phyloP scores from a whole-genome alignment of 1,284 basidiomycete species.

The Irpex sp. region DNA sequence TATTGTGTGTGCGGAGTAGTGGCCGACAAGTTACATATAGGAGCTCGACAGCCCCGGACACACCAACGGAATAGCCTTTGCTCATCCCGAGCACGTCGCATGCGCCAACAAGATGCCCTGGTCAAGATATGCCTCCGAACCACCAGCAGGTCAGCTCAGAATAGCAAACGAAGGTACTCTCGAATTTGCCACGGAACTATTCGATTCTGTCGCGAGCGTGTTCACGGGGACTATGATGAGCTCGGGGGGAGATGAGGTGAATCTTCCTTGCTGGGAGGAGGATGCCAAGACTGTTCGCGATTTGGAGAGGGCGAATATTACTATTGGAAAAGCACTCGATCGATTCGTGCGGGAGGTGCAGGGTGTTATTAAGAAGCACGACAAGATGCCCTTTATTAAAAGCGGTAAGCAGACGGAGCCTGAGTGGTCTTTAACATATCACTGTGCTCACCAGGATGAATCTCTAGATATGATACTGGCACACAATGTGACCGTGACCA shows the following conservation, averaged over 20 bases:
- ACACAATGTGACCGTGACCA: slow-evolving; percentile 55
- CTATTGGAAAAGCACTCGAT: slow-evolving; percentile 51
- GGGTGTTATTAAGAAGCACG: slow-evolving; percentile 32
- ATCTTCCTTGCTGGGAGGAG: slow-evolving; percentile 60
- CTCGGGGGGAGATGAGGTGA: slow-evolving; percentile 82
- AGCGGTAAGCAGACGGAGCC: slow-evolving; percentile 37
- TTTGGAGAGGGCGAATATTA: slow-evolving; percentile 26
- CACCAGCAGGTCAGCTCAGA: slow-evolving; percentile 77
- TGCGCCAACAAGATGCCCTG: slow-evolving; percentile 63
- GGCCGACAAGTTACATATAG: slow-evolving; percentile 4
- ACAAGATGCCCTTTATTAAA: slow-evolving; percentile 64
- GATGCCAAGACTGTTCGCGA: slow-evolving; percentile 48
- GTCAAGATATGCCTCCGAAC: slow-evolving; percentile 59
- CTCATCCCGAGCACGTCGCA: slow-evolving; percentile 70
- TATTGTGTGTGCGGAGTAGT: neutral
- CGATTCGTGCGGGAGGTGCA: slow-evolving; percentile 56
- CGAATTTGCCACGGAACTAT: slow-evolving; percentile 40
- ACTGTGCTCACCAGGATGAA: neutral
- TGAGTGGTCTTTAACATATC: neutral
- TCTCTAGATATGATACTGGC: slow-evolving; percentile 61
- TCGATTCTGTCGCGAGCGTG: slow-evolving; percentile 34
- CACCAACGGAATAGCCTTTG: slow-evolving; percentile 58
- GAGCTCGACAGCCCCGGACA: slow-evolving; percentile 76
- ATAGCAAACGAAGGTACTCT: slow-evolving; percentile 46
- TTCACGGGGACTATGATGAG: slow-evolving; percentile 60